Evolutionary conservation across 1,284 basidiomycete genomes (phyloP), one percentile per base, ranked within the genome.

Genomic region (Lentinus polychrous): DNA sequence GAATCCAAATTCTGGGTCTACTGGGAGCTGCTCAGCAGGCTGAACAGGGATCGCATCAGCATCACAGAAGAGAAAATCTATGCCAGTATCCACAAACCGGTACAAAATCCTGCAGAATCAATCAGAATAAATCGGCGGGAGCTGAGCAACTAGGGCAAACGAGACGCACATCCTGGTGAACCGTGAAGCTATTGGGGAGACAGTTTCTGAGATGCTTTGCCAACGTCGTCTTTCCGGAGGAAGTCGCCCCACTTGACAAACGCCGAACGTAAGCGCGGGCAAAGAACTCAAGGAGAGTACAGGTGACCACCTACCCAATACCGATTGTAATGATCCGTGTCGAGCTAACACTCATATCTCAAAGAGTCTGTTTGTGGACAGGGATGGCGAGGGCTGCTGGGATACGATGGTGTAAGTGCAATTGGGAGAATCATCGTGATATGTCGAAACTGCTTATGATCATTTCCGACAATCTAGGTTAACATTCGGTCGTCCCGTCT

Each of bases 171-270:
- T 97, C 95, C 66, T 98, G 93, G 66, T 97, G 94, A 42, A 99
- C 76, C 49, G 95, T 89, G 46, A 90, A 74, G 55, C 80, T 86
- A 57, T 80, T 73, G 2, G 83, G 86, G 23, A 97, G 66, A 52
- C 93, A 83, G 1, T 67, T 68, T 14, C 74, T 73, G 42, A 99
- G 75, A 63, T 95, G 91, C 64, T 96, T 97, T 18, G 93, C 92
- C 14, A 98, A 78, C 0, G 94, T 91, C 0, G 94, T 96, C 75
- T 98, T 98, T 36, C 94, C 94, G 0, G 89, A 90, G 60, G 86
- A 90, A 11, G 87, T 84, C 20, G 86, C 84, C 18, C 87, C 87
- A 32, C 87, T 90, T 6, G 14, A 20, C 22, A 17, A 15, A 22
- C 40, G 37, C 15, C 14, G 15, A n/a, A n/a, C n/a, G n/a, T n/a